Percentiles rank a stretch among this genome's conserved stretches.
Evolutionary conservation across 2,329 filamentous ascomycete genomes (phyloP).

Genomic region (Botrytis fabae): DNA sequence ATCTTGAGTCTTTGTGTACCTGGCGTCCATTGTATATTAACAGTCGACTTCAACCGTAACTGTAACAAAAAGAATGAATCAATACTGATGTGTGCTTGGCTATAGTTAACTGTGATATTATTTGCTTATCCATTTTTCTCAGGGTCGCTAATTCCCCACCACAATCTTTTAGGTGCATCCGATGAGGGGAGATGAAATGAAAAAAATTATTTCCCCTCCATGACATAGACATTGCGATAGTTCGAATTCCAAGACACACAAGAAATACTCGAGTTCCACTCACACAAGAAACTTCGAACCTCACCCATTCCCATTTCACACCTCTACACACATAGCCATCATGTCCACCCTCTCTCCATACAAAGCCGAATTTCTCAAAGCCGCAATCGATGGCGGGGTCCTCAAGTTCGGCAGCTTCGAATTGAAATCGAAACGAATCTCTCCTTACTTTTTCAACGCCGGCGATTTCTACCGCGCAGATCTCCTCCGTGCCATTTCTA

Average conservation of each 20-base stretch:
- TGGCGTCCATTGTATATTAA: not conserved
- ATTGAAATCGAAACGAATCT: conserved; percentile 87
- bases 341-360: conserved; percentile 53
- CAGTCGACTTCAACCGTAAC: too few species aligned
- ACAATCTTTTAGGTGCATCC: conserved; percentile 8
- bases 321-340: conserved; percentile 1
- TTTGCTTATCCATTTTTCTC: not conserved
- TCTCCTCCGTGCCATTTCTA: conserved; percentile 73
- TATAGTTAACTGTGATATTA: not conserved
- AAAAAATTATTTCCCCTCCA: conserved; percentile 20
- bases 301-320: not conserved
- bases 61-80: not conserved
- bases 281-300: not conserved
- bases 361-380: conserved; percentile 72
- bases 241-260: not conserved
- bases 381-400: conserved; percentile 66
- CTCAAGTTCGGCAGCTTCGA: conserved; percentile 82
- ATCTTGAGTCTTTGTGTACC: not conserved
- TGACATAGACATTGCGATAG: not conserved
- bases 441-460: conserved; percentile 98
- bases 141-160: conserved; percentile 8
- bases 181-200: not conserved
- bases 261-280: not conserved
- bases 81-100: not conserved
- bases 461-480: conserved; percentile 83